Base-by-base conservation (phyloP, 129 eudicot genomes). In the Flaveria trinervia region DNA sequence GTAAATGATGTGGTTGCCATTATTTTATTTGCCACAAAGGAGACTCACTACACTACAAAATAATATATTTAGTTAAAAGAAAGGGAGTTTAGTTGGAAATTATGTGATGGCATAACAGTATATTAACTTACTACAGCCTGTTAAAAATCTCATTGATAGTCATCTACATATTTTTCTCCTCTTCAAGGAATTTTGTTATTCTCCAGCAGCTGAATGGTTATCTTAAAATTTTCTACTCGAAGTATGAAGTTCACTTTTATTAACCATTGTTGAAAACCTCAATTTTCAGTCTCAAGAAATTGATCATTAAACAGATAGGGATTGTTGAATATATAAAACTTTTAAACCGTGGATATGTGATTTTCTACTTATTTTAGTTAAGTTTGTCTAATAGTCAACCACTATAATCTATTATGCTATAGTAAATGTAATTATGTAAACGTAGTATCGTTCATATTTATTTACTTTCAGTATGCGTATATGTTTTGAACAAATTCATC, bases 281-380 rank as follows among this genome's bases (percentile, higher is more conserved):
- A 64, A 5, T 36, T 30, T 28, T 52, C 25, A 50, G 15, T 15
- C 18, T 65, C 18, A 7, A 25, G 36, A 13, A 46, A 26, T 62
- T 12, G 48, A 9, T 50, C 68, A 30, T 5, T 66, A 48, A 20
- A 54, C 33, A 13, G 7, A 39, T 26, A 20, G 28, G 52, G 60
- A 16, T 14, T 33, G 73, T 68, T 77, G 81, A 39, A 68, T 56
- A 43, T 68, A 68, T 56, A 46, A 56, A 23, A 14, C 54, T 77
- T 23, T 25, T 68, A 22, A 30, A 68, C 48, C 68, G 13, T 28
- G 65, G 15, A 15, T 18, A 30, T 17, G 60, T 46, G 18, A 48
- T 49, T 60, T 64, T 51, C 62, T 49, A 33, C 25, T 30, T 65
- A 36, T 11, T 26, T 39, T 59, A 17, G 39, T 77, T 77, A 26